A percentile compares a stretch with the other conserved stretches of the same genome.
Evolutionary conservation across 371 early-diverging fungal genomes (phyloP).

Genomic region (Capniomyces stellatus): DNA sequence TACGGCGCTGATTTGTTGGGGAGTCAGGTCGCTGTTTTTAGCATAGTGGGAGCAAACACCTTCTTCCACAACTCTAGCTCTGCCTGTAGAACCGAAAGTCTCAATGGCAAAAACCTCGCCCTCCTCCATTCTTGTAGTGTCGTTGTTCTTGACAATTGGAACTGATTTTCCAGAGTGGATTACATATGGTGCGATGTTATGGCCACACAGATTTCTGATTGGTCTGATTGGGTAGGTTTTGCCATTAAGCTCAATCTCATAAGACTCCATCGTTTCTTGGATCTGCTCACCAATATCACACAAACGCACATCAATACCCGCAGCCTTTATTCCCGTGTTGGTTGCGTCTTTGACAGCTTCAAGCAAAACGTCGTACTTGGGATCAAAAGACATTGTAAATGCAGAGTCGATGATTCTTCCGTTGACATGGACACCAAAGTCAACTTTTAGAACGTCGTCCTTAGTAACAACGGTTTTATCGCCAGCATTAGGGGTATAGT

Average conservation of each 20-base stretch:
- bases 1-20: slow-evolving; percentile 1
- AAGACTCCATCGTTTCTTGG: slow-evolving; percentile 96
- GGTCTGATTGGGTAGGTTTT: slow-evolving; percentile 88
- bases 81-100: slow-evolving; percentile 98
- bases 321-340: slow-evolving; percentile 85
- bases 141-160: slow-evolving; percentile 84
- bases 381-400: slow-evolving; percentile 93
- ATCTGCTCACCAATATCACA: slow-evolving; percentile 97
- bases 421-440: slow-evolving; percentile 96
- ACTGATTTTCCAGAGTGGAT: slow-evolving; percentile 97
- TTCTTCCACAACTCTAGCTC: slow-evolving; percentile 82
- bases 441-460: slow-evolving; percentile 97
- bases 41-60: slow-evolving; percentile 94
- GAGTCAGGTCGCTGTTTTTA: slow-evolving; percentile 34
- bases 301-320: slow-evolving; percentile 94
- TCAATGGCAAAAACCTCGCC: slow-evolving; percentile 97
- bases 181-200: slow-evolving; percentile 86
- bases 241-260: slow-evolving; percentile 91
- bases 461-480: slow-evolving; percentile 79
- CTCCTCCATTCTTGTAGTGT: slow-evolving; percentile 93
- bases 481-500: slow-evolving; percentile 96
- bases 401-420: slow-evolving; percentile 98
- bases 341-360: slow-evolving; percentile 95
- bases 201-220: slow-evolving; percentile 96
- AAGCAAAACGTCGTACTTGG: slow-evolving; percentile 72